Evolutionary conservation across 106 monocot genomes (phyloP).

Genomic region (Apostasia shenzhenica): DNA sequence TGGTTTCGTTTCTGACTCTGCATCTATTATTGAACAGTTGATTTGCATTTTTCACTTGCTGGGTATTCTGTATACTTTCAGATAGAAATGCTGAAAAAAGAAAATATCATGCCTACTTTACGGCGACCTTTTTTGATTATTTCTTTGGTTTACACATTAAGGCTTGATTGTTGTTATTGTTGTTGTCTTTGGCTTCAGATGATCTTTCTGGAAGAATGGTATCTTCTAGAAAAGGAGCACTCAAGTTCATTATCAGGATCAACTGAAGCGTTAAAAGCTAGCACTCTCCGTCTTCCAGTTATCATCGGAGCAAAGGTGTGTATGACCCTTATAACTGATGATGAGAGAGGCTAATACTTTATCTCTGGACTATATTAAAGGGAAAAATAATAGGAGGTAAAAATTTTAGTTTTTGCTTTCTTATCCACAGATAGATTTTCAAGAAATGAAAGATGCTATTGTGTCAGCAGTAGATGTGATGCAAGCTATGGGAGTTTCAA

Average conservation of each 20-base stretch:
- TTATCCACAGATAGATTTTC: conserved; percentile 35
- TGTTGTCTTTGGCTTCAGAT: conserved; percentile 17
- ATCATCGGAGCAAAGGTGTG: conserved; percentile 46
- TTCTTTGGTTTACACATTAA: too few species aligned
- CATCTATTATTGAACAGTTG: too few species aligned
- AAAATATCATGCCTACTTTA: too few species aligned
- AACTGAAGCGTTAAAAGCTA: conserved; percentile 43
- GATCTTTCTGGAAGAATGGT: conserved; percentile 41
- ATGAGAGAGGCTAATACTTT: too few species aligned
- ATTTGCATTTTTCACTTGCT: too few species aligned
- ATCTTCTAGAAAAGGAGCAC: conserved; percentile 35
- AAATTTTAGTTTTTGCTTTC: background rate
- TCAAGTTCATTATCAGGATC: conserved; percentile 35
- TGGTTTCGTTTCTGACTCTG: too few species aligned
- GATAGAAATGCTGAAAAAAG: too few species aligned
- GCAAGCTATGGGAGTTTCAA: conserved; percentile 45
- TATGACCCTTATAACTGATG: background rate
- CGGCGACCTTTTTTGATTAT: too few species aligned
- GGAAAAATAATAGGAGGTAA: background rate
- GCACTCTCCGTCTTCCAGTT: conserved; percentile 52
- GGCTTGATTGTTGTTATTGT: too few species aligned
- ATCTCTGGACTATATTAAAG: background rate
- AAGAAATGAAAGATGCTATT: conserved; percentile 42
- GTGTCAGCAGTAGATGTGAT: conserved; percentile 52
- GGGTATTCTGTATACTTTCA: too few species aligned